A percentile compares a stretch with the other conserved stretches of the same genome.
Evolutionary conservation across 116 monocot genomes (phyloP).

Genomic region (Posidonia oceanica): DNA sequence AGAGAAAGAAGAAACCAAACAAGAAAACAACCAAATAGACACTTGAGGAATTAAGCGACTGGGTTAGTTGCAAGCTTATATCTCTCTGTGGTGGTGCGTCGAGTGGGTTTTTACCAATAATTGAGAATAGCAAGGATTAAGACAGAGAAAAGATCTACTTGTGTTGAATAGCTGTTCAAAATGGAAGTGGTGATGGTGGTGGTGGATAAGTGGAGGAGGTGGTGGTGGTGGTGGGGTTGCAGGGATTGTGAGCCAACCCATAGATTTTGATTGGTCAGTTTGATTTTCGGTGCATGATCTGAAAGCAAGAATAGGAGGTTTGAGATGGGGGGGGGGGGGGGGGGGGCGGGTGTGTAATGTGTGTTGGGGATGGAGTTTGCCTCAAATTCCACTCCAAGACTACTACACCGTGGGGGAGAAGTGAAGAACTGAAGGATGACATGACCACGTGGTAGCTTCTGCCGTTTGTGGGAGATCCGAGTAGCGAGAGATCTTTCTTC

Average conservation of each 20-base stretch:
- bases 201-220: conserved; percentile 1
- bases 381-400: not conserved
- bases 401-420: not conserved
- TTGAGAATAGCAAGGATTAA: not conserved
- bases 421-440: not conserved
- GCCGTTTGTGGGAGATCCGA: not conserved
- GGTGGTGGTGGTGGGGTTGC: conserved; percentile 6
- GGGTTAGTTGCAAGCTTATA: not conserved
- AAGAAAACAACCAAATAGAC: not conserved
- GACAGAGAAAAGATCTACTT: no score
- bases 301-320: not conserved
- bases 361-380: no score
- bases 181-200: not conserved
- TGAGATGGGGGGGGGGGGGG: no score
- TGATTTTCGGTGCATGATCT: not conserved
- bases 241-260: not conserved
- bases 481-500: not conserved
- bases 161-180: not conserved
- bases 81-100: not conserved
- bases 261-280: not conserved
- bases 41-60: not conserved
- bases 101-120: not conserved
- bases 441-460: not conserved
- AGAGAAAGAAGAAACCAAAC: not conserved
- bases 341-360: no score